Conservation (phyloP, 352 stramenopile genomes). For the Pythium dissimile region DNA sequence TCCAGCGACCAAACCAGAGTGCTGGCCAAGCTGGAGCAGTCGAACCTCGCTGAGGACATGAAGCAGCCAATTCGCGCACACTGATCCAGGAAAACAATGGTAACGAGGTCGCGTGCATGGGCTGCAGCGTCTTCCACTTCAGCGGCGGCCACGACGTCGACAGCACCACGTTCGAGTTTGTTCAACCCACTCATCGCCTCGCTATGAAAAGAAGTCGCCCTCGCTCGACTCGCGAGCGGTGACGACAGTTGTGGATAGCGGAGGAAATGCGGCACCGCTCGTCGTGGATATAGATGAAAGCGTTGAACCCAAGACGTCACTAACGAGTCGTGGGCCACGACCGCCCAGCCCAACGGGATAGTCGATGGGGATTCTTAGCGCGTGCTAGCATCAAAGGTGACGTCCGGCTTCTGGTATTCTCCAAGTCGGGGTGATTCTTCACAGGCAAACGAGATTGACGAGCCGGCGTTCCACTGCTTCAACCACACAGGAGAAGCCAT, state of each 20-base stretch:
- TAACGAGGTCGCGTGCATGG: constrained; percentile 9
- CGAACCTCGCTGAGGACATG: constrained; percentile 11
- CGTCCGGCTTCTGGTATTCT: too few species aligned
- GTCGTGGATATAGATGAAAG: background rate
- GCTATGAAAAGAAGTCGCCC: constrained; percentile 10
- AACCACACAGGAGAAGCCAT: too few species aligned
- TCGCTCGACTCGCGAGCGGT: background rate
- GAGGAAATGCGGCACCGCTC: background rate
- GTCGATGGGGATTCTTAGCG: too few species aligned
- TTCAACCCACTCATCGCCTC: constrained; percentile 17
- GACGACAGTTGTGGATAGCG: background rate
- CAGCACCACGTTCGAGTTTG: constrained; percentile 15
- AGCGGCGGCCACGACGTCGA: constrained; percentile 6
- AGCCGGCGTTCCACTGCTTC: too few species aligned
- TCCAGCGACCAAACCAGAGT: constrained; percentile 10
- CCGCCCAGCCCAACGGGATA: too few species aligned
- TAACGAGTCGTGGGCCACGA: too few species aligned
- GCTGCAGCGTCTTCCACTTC: constrained; percentile 13
- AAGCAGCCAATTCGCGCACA: constrained; percentile 10
- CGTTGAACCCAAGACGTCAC: background rate
- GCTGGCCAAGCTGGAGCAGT: constrained; percentile 12
- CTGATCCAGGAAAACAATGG: constrained; percentile 13
- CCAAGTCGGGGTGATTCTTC: too few species aligned
- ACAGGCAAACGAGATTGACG: too few species aligned
- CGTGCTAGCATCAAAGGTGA: too few species aligned